A percentile compares a stretch with the other conserved stretches of the same genome.
These are phyloP conservation scores for Phytophthora tentaculata DNA, from an alignment of 352 stramenopile genomes.

Conservation along the genomic window DNA sequence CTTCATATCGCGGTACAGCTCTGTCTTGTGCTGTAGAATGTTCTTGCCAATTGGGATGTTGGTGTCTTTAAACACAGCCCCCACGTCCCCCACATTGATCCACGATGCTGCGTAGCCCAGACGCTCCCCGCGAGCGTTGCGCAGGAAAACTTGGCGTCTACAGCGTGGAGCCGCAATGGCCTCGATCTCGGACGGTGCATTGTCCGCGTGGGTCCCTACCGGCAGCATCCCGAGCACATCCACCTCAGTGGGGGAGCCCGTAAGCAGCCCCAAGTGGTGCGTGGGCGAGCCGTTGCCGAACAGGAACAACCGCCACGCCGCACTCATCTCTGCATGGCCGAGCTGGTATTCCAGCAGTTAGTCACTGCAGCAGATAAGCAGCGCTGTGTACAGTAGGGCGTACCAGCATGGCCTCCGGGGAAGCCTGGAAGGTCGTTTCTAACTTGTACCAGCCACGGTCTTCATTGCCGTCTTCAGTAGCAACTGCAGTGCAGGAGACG, in stretches of 20 bases:
- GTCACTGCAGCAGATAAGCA: constrained; percentile 1
- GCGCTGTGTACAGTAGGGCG: not conserved
- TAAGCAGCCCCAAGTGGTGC: constrained; percentile 81
- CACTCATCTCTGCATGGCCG: constrained; percentile 61
- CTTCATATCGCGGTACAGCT: constrained; percentile 89
- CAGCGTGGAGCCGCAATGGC: constrained; percentile 66
- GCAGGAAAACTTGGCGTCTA: constrained; percentile 80
- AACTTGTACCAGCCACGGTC: constrained; percentile 44
- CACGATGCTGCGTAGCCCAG: constrained; percentile 86
- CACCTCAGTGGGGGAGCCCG: constrained; percentile 72
- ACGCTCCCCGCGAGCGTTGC: constrained; percentile 71
- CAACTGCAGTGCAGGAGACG: constrained; percentile 1
- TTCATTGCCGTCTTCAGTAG: constrained; percentile 10
- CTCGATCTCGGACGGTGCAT: constrained; percentile 51
- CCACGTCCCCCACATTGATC: constrained; percentile 70
- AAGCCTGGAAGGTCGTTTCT: constrained; percentile 39
- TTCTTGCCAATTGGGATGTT: constrained; percentile 85
- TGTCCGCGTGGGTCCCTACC: constrained; percentile 50
- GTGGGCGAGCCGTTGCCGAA: constrained; percentile 87
- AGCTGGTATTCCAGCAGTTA: constrained; percentile 41
- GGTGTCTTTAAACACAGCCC: constrained; percentile 80
- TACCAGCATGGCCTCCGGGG: constrained; percentile 59
- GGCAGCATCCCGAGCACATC: constrained; percentile 75
- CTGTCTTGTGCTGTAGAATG: constrained; percentile 82
- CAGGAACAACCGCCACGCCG: constrained; percentile 82